Evolutionary conservation across 352 stramenopile genomes (phyloP).

Genomic region (Phytophthora sansomeana): DNA sequence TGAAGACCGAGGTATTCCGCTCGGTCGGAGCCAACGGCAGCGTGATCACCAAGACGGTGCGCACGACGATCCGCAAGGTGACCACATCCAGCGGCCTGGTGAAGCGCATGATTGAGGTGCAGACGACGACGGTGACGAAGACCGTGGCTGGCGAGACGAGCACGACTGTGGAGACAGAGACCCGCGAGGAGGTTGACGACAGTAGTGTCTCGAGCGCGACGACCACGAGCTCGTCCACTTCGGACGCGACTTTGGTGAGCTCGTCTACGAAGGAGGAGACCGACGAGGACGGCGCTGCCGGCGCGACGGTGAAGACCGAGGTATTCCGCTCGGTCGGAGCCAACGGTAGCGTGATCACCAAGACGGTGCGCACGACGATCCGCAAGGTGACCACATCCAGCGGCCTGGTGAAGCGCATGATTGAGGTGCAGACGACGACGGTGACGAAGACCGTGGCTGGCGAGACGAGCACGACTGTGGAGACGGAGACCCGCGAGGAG

Average conservation of each 20-base stretch:
- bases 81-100: conserved; percentile 10
- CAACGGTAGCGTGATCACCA: conserved; percentile 14
- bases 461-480: conserved; percentile 18
- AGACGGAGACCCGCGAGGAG: conserved; percentile 21
- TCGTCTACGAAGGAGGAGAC: conserved; percentile 7
- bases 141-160: conserved; percentile 9
- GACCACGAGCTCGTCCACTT: conserved; percentile 2
- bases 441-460: conserved; percentile 8
- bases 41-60: conserved; percentile 16
- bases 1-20: conserved; percentile 18
- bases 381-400: conserved; percentile 10
- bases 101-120: conserved; percentile 13
- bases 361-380: conserved; percentile 18
- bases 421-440: conserved; percentile 18
- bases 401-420: conserved; percentile 10
- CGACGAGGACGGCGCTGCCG: conserved; percentile 1
- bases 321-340: conserved; percentile 6
- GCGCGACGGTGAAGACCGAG: conserved; percentile 14
- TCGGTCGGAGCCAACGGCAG: conserved; percentile 5
- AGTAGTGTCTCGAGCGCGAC: too few relatives aligned
- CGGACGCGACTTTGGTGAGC: conserved; percentile 8
- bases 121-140: conserved; percentile 18
- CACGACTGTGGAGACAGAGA: conserved; percentile 20
- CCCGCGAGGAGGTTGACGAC: conserved; percentile 12
- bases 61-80: conserved; percentile 15